These are phyloP conservation scores for Massarina eburnea DNA, from an alignment of 2,329 filamentous ascomycete genomes.

Conservation along the genomic window DNA sequence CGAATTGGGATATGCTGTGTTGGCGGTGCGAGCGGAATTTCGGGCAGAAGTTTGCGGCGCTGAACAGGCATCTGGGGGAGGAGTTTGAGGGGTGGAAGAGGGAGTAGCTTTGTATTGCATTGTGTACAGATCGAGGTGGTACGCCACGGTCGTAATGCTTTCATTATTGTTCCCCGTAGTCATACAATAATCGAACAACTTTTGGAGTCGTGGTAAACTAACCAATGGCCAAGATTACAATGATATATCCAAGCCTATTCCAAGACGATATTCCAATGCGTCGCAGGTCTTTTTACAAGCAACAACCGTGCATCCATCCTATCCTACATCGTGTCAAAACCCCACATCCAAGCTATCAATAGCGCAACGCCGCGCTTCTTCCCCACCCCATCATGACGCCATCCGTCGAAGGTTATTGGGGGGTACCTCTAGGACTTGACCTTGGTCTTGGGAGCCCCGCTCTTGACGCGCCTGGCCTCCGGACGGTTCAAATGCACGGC, in stretches of 20 bases:
- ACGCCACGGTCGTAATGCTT: neutral
- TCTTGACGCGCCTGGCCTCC: conserved; percentile 63
- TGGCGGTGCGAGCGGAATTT: conserved; percentile 83
- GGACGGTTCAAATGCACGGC: conserved; percentile 86
- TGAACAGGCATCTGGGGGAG: conserved; percentile 73
- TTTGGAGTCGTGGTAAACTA: conserved; percentile 1
- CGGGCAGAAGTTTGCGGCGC: conserved; percentile 68
- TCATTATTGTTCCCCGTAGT: conserved; percentile 13
- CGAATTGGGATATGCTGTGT: conserved; percentile 69
- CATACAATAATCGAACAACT: conserved; percentile 13
- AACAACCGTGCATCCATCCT: neutral
- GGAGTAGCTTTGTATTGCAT: conserved; percentile 17
- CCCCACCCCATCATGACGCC: too few species aligned
- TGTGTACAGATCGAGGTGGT: neutral
- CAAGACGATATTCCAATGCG: neutral
- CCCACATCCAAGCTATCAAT: too few species aligned
- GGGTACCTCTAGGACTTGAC: conserved; percentile 28
- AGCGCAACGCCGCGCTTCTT: too few species aligned
- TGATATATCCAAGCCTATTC: neutral
- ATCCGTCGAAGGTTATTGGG: too few species aligned
- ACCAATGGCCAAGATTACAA: conserved; percentile 5
- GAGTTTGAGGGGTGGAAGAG: conserved; percentile 77
- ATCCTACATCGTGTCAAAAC: too few species aligned
- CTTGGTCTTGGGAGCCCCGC: conserved; percentile 44
- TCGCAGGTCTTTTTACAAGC: neutral